Conservation (phyloP, 108 stramenopile genomes). For the Bacterosira constricta region DNA sequence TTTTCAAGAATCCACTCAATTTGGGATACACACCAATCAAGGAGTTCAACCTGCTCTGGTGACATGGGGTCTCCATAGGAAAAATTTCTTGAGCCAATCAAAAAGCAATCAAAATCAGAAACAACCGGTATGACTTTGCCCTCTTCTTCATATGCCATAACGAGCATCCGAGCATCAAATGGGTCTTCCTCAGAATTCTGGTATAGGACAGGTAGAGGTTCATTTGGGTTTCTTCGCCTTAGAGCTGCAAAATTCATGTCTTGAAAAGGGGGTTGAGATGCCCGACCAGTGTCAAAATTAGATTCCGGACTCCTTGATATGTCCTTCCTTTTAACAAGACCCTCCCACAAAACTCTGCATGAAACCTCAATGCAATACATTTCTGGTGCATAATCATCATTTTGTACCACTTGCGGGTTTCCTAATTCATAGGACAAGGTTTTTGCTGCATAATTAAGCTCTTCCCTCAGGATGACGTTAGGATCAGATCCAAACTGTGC, state of each 20-base stretch:
- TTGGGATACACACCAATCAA: constrained; percentile 46
- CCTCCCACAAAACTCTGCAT: constrained; percentile 54
- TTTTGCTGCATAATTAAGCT: constrained; percentile 6
- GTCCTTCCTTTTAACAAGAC: constrained; percentile 33
- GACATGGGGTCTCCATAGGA: constrained; percentile 36
- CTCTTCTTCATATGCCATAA: constrained; percentile 65
- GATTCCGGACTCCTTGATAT: constrained; percentile 33
- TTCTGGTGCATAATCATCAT: constrained; percentile 40
- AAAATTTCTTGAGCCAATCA: constrained; percentile 54
- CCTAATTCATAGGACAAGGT: not conserved
- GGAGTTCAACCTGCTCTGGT: constrained; percentile 49
- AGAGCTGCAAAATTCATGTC: constrained; percentile 59
- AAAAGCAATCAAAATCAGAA: constrained; percentile 65
- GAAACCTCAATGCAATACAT: constrained; percentile 40
- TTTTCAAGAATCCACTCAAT: constrained; percentile 49
- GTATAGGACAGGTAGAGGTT: constrained; percentile 41
- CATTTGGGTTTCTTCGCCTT: constrained; percentile 3
- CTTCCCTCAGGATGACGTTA: constrained; percentile 5
- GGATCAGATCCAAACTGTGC: not conserved
- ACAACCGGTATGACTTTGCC: constrained; percentile 54
- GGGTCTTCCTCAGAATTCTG: constrained; percentile 44
- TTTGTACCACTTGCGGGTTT: not conserved
- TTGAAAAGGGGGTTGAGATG: constrained; percentile 56
- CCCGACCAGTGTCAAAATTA: constrained; percentile 42
- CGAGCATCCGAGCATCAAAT: constrained; percentile 44